A percentile compares a stretch with the other conserved stretches of the same genome.
These are phyloP conservation scores for Malus sieversii DNA, from an alignment of 306 rosid species.

Conservation along the genomic window DNA sequence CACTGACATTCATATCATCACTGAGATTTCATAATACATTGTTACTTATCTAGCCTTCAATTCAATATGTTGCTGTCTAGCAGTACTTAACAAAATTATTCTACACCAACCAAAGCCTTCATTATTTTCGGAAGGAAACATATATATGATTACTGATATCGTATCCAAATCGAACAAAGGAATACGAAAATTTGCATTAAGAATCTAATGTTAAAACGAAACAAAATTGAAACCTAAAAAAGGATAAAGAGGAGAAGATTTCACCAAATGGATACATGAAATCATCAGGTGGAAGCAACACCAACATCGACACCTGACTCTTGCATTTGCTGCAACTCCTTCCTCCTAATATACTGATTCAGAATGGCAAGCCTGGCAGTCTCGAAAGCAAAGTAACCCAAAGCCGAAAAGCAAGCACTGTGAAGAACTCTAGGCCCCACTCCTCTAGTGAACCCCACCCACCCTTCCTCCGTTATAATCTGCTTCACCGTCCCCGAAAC, in stretches of 20 bases:
- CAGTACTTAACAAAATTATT: background rate
- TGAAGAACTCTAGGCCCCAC: constrained; percentile 93
- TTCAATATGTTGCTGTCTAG: background rate
- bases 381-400: constrained; percentile 93
- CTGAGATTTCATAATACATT: background rate
- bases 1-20: too few species aligned
- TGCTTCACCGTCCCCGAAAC: constrained; percentile 48
- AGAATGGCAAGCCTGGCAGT: constrained; percentile 70
- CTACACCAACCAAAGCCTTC: background rate
- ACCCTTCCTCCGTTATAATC: constrained; percentile 74
- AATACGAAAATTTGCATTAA: background rate
- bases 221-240: background rate
- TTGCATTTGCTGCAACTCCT: constrained; percentile 34
- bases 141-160: background rate
- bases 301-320: constrained; percentile 22
- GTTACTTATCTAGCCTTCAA: background rate
- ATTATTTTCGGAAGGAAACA: background rate
- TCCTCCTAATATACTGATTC: constrained; percentile 46
- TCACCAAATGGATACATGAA: background rate
- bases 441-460: constrained; percentile 75
- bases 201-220: background rate
- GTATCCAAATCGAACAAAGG: background rate
- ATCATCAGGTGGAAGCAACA: constrained; percentile 32
- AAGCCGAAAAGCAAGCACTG: constrained; percentile 82
- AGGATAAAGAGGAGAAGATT: background rate